A percentile compares a stretch with the other conserved stretches of the same genome.
Evolutionary conservation across 2,329 filamentous ascomycete species (phyloP).

Genomic region (Alternaria triticimaculans): DNA sequence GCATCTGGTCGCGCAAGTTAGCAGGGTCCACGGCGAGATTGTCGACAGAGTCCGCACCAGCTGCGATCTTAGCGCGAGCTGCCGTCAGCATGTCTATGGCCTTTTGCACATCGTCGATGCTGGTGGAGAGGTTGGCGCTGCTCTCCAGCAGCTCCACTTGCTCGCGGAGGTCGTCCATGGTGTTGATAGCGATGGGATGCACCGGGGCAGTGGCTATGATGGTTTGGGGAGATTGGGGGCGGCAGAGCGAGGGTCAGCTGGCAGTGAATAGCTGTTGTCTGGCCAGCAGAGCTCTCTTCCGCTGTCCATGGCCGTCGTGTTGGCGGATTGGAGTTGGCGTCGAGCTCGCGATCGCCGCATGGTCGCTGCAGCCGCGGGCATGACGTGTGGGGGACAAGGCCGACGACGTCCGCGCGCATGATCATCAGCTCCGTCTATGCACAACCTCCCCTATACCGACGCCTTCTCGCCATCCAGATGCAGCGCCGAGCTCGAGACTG

Average conservation of each 20-base stretch:
- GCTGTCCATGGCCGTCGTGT: constrained; percentile 33
- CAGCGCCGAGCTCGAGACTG: neutral
- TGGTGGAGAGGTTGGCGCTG: constrained; percentile 71
- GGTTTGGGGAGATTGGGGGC: neutral
- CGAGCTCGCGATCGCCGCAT: constrained; percentile 15
- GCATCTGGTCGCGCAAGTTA: constrained; percentile 60
- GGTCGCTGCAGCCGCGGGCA: constrained; percentile 19
- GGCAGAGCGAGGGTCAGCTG: neutral
- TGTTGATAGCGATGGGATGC: constrained; percentile 9
- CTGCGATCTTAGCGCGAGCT: constrained; percentile 75
- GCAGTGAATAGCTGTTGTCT: constrained; percentile 14
- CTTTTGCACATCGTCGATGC: constrained; percentile 79
- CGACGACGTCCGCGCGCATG: constrained; percentile 2
- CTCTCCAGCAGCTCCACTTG: constrained; percentile 76
- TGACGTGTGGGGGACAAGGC: constrained; percentile 32
- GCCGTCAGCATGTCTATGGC: constrained; percentile 78
- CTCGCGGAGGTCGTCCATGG: constrained; percentile 71
- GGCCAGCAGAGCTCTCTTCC: constrained; percentile 24
- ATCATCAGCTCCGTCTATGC: neutral
- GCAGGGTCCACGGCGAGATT: neutral
- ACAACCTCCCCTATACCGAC: neutral
- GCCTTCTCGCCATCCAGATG: constrained; percentile 6
- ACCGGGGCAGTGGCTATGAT: constrained; percentile 12
- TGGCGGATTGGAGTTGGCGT: constrained; percentile 19
- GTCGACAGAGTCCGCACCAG: constrained; percentile 53